Conservation (phyloP, 345 rosid species). For the Lepidium aucheri region DNA sequence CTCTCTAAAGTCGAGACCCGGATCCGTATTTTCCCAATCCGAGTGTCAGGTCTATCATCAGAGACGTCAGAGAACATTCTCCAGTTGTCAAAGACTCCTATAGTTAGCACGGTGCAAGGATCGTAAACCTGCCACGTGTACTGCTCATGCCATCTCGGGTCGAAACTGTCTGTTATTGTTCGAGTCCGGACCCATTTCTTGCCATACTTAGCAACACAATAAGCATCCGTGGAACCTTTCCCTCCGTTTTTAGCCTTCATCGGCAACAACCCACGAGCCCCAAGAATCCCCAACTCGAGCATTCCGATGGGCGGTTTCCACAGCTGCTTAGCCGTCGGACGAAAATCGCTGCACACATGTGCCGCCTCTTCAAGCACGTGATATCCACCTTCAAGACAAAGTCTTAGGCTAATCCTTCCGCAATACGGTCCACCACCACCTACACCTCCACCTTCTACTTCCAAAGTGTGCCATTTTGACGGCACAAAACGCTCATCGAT, state of each 20-base stretch:
- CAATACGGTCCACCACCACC: constrained; percentile 34
- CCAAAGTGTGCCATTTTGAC: constrained; percentile 62
- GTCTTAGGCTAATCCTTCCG: constrained; percentile 64
- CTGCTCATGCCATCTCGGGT: constrained; percentile 98
- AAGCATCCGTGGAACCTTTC: constrained; percentile 86
- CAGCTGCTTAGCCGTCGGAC: constrained; percentile 93
- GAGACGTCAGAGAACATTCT: constrained; percentile 60
- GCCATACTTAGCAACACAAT: constrained; percentile 92
- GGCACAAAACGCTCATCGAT: constrained; percentile 71
- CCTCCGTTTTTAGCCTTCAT: constrained; percentile 69
- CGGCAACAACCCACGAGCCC: constrained; percentile 87
- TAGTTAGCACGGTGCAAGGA: constrained; percentile 79
- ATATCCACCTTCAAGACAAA: constrained; percentile 94
- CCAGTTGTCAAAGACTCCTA: constrained; percentile 90
- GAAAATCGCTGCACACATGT: constrained; percentile 93
- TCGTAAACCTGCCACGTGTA: constrained; percentile 99
- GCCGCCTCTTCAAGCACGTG: constrained; percentile 99
- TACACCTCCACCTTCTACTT: constrained; percentile 26
- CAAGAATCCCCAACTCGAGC: constrained; percentile 83
- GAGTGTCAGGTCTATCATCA: constrained; percentile 49
- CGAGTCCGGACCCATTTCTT: constrained; percentile 97
- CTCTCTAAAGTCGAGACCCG: constrained; percentile 86
- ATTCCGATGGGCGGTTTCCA: constrained; percentile 94
- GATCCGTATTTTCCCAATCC: constrained; percentile 77
- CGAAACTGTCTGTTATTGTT: constrained; percentile 79